phyloP scores from a whole-genome alignment of 2,329 filamentous ascomycete species.

The Penicillium sp. region DNA sequence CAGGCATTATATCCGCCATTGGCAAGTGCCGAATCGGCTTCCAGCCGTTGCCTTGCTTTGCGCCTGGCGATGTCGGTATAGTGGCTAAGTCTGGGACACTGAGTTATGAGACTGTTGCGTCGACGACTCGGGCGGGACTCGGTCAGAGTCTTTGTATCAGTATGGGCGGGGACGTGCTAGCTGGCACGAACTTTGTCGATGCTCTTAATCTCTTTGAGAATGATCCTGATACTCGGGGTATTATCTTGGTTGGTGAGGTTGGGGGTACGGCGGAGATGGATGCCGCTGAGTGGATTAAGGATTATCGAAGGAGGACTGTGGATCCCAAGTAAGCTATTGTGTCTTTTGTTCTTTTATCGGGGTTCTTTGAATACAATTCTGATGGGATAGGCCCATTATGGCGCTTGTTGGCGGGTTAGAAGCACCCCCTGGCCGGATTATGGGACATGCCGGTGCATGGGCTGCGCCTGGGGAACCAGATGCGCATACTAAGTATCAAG shows the following conservation, averaged over 20 bases:
- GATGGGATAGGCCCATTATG: conserved; percentile 54
- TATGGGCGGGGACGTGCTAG: conserved; percentile 66
- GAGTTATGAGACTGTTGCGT: conserved; percentile 70
- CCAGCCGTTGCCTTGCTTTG: conserved; percentile 65
- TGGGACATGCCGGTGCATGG: conserved; percentile 75
- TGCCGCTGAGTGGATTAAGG: conserved; percentile 63
- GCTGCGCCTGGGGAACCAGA: conserved; percentile 56
- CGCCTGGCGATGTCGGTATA: conserved; percentile 61
- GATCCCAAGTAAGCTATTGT: conserved; percentile 53
- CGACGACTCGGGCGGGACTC: conserved; percentile 62
- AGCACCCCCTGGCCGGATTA: conserved; percentile 56
- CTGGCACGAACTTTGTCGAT: conserved; percentile 66
- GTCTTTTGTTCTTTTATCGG: neutral
- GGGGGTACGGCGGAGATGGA: conserved; percentile 62
- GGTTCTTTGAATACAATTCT: neutral
- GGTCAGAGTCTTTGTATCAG: conserved; percentile 70
- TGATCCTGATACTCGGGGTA: conserved; percentile 60
- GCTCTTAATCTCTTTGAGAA: conserved; percentile 57
- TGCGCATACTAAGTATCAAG: conserved; percentile 56
- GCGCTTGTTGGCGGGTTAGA: conserved; percentile 60
- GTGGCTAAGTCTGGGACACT: conserved; percentile 73
- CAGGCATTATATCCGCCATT: conserved; percentile 67
- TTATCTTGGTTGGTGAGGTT: conserved; percentile 64
- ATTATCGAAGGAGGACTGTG: conserved; percentile 50
- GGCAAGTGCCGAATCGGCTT: conserved; percentile 65